Percentiles rank a stretch among this genome's conserved stretches.
Conservation (phyloP, 768 basidiomycete genomes). For the Auriscalpium microsporum region DNA sequence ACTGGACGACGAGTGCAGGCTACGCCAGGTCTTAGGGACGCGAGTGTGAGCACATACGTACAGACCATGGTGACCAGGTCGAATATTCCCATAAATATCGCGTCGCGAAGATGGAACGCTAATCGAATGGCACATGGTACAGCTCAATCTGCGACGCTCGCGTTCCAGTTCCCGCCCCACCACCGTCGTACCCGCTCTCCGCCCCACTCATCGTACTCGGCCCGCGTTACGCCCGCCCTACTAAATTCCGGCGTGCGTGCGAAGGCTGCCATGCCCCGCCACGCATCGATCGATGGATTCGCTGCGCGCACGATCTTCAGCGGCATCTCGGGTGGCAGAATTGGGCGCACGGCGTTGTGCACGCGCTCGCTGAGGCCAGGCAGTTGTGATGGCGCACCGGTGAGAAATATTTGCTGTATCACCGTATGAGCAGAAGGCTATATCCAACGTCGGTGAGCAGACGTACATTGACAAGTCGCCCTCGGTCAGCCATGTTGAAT, state of each 20-base stretch:
- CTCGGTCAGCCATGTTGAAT: conserved; percentile 49
- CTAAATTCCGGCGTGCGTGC: conserved; percentile 47
- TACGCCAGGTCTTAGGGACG: too few relatives aligned
- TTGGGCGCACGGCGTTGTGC: conserved; percentile 66
- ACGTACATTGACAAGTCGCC: conserved; percentile 65
- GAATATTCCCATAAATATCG: too few relatives aligned
- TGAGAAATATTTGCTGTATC: conserved; percentile 77
- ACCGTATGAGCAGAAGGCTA: background rate
- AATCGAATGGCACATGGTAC: too few relatives aligned
- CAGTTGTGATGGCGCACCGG: conserved; percentile 73
- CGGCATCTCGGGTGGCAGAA: conserved; percentile 75
- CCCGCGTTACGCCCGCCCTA: conserved; percentile 53
- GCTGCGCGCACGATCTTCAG: conserved; percentile 55
- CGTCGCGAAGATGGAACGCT: too few relatives aligned
- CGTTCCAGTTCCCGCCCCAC: conserved; percentile 90
- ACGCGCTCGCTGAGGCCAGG: conserved; percentile 63
- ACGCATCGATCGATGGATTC: conserved; percentile 71
- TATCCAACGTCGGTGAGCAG: background rate
- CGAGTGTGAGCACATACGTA: too few relatives aligned
- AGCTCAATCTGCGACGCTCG: conserved; percentile 5
- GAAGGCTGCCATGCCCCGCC: conserved; percentile 87
- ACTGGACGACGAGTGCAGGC: too few relatives aligned
- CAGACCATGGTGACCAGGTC: too few relatives aligned
- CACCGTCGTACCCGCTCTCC: conserved; percentile 81
- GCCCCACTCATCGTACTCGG: conserved; percentile 88